Evolutionary conservation across 2,329 filamentous ascomycete genomes (phyloP).

Genomic region (Sporothrix luriei): DNA sequence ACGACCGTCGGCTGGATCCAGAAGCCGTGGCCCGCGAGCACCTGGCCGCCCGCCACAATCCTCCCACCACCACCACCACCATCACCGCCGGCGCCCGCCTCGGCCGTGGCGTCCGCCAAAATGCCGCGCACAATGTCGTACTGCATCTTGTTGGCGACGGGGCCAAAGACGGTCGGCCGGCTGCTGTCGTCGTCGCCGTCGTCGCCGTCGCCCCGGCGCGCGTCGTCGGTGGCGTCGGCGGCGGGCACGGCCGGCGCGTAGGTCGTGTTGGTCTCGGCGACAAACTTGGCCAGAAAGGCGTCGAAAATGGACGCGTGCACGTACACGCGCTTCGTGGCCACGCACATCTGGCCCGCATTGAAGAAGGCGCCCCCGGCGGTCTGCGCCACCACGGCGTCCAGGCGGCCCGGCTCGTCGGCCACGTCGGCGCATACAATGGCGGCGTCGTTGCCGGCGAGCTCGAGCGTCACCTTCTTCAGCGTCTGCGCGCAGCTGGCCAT

Average conservation of each 20-base stretch:
- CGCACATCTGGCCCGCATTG: constrained; percentile 61
- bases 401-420: constrained; percentile 38
- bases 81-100: constrained; percentile 47
- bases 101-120: constrained; percentile 57
- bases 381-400: constrained; percentile 46
- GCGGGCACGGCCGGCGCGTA: constrained; percentile 47
- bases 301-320: constrained; percentile 53
- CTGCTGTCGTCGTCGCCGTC: constrained; percentile 51
- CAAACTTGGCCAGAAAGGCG: constrained; percentile 47
- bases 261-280: constrained; percentile 45
- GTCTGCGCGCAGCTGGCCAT: constrained; percentile 36
- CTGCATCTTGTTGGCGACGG: constrained; percentile 62
- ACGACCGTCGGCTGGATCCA: constrained; percentile 63
- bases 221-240: constrained; percentile 46
- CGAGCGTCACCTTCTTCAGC: constrained; percentile 53
- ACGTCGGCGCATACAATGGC: constrained; percentile 52
- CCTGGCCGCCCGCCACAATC: constrained; percentile 54
- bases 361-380: constrained; percentile 57
- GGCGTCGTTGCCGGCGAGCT: constrained; percentile 52
- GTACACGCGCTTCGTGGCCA: constrained; percentile 57
- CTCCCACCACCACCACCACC: too few species aligned
- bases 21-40: constrained; percentile 51
- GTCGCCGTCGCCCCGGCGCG: constrained; percentile 52
- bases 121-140: constrained; percentile 61
- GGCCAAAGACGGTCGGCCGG: constrained; percentile 49